Base-by-base conservation (phyloP, 2,329 filamentous ascomycete species). In the Ascosphaera acerosa region DNA sequence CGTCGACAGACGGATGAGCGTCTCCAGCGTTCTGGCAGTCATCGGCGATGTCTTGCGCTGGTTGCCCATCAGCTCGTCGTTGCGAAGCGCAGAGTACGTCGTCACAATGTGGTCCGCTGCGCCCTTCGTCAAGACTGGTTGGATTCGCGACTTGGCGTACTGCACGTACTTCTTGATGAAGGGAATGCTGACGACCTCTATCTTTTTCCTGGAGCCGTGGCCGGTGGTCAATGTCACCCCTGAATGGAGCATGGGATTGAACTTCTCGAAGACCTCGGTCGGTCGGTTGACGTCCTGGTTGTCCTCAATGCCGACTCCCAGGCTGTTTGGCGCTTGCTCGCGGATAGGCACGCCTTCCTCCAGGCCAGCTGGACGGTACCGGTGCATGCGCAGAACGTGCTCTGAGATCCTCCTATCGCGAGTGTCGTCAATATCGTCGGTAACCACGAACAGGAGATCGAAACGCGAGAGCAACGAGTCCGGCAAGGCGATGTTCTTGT, bases 151-250 rank as follows among this genome's bases (percentile, higher is more conserved):
- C 58, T 97, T 97, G 39, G 87, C 81, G 51, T 97, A 97, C 48
- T 97, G 87, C 29, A 97, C 89, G 52, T 92, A 97, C 55, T 97
- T 97, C 59, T 97, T 97, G 61, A 97, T 81, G 54, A 97, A 97
- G 0, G 82, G 77, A 36, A 97, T 92, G 54, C 77, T 90, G 33
- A 97, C 60, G 10, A 97, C 77, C 49, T 92, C 81, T 4, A 76
- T 68, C 39, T 75, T 74, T 50, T 76, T 76, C 41, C 68, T 69
- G 16, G 72, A 57, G 7, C 77, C 76, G 23, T 78, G 67, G 6
- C 76, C 75, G 9, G 71, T 62, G 3, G 72, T 78, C 10, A 78
- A 54, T 4, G 71, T 78, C 29, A 92, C 78, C 36, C 87, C 87
- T 6, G 81, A 76, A 47, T 97, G 87, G 26, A 97, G 65, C 78